Evolutionary conservation across 2,329 filamentous ascomycete genomes (phyloP).

Genomic region (Paramyrothecium roridum): DNA sequence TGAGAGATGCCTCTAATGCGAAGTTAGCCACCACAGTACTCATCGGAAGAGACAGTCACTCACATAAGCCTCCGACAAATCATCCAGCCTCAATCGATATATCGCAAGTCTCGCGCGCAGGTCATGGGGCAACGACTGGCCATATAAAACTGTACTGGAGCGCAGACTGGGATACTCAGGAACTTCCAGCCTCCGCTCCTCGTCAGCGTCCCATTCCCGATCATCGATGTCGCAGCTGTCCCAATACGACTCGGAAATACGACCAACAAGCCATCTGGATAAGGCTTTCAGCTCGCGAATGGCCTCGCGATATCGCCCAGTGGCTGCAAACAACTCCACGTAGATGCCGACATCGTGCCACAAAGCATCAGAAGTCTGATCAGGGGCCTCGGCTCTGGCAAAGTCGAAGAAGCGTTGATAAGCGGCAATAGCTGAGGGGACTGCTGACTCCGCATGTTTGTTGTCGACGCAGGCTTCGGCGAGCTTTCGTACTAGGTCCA

Average conservation of each 20-base stretch:
- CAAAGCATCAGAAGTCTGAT: constrained; percentile 36
- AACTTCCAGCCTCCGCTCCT: constrained; percentile 63
- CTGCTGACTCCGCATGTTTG: constrained; percentile 36
- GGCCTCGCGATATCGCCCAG: constrained; percentile 61
- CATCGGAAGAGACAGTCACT: constrained; percentile 21
- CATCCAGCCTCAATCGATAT: constrained; percentile 71
- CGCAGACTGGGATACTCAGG: constrained; percentile 54
- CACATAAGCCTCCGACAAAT: constrained; percentile 72
- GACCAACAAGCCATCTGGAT: constrained; percentile 78
- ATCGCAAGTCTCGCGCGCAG: constrained; percentile 80
- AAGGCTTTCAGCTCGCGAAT: constrained; percentile 68
- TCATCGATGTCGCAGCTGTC: constrained; percentile 70
- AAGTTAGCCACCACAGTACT: neutral
- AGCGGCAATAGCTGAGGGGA: constrained; percentile 40
- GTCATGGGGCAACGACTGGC: constrained; percentile 72
- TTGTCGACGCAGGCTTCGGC: constrained; percentile 55
- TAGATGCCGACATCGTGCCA: constrained; percentile 90
- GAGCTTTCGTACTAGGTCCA: constrained; percentile 51
- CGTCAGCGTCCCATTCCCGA: constrained; percentile 80
- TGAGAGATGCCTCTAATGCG: constrained; percentile 57
- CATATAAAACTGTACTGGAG: constrained; percentile 61
- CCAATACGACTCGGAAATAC: constrained; percentile 74
- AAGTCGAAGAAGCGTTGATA: constrained; percentile 46
- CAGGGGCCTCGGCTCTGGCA: constrained; percentile 26
- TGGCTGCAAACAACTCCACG: constrained; percentile 71